A percentile compares a stretch with the other conserved stretches of the same genome.
Conservation (phyloP, 495 filamentous ascomycete genomes). For the Penicillium ucsense region DNA sequence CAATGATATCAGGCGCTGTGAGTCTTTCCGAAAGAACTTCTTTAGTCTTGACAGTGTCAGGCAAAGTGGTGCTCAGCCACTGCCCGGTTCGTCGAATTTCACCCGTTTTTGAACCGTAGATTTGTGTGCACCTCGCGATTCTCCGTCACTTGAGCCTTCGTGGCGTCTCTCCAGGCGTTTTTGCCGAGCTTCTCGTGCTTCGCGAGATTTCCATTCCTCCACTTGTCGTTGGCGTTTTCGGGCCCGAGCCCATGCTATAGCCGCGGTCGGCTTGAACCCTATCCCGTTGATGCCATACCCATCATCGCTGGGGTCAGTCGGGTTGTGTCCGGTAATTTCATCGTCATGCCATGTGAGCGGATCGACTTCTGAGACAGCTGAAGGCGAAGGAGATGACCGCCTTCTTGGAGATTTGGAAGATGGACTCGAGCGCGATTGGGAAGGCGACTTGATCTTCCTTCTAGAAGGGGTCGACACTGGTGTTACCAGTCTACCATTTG, state of each 20-base stretch:
- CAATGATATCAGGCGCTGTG: no score
- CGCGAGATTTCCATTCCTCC: constrained; percentile 70
- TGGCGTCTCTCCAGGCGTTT: constrained; percentile 57
- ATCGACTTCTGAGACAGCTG: constrained; percentile 22
- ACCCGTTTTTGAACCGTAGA: constrained; percentile 34
- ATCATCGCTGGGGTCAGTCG: constrained; percentile 63
- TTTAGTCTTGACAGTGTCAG: neutral
- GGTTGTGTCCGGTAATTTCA: constrained; percentile 76
- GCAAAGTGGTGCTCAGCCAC: neutral
- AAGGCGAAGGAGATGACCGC: constrained; percentile 39
- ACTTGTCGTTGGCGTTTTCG: constrained; percentile 74
- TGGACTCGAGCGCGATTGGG: constrained; percentile 13
- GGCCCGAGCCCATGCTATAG: constrained; percentile 65
- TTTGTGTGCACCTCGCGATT: constrained; percentile 21
- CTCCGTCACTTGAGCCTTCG: constrained; percentile 25
- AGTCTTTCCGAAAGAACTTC: no score
- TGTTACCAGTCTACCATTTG: neutral
- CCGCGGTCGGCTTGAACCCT: constrained; percentile 81
- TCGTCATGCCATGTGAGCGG: constrained; percentile 72
- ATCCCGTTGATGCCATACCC: constrained; percentile 81
- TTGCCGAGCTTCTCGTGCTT: constrained; percentile 74
- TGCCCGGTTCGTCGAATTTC: constrained; percentile 29
- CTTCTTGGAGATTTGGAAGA: constrained; percentile 21
- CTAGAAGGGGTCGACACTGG: constrained; percentile 11
- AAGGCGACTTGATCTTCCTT: constrained; percentile 7